These are phyloP conservation scores for Ophiocordyceps camponoti-floridani DNA, from an alignment of 2,329 filamentous ascomycete species.

Conservation along the genomic window DNA sequence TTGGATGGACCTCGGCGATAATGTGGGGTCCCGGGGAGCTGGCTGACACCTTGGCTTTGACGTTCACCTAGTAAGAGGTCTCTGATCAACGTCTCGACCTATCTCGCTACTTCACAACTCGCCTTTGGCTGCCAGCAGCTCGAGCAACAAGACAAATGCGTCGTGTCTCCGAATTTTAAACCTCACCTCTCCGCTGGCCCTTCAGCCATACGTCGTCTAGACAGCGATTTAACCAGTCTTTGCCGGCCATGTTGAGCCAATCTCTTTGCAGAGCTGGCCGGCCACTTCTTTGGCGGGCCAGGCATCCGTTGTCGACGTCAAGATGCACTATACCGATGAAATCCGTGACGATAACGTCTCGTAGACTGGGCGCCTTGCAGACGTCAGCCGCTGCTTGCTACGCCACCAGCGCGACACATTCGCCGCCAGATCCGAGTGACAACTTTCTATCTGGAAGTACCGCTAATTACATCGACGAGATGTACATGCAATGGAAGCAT, in stretches of 20 bases:
- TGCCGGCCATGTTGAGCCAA: conserved; percentile 52
- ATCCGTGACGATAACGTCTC: conserved; percentile 21
- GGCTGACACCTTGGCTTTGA: background rate
- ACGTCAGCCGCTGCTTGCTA: conserved; percentile 25
- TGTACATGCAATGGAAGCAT: conserved; percentile 96
- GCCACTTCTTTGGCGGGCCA: conserved; percentile 39
- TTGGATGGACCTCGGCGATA: too few relatives aligned
- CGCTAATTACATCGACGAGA: conserved; percentile 98
- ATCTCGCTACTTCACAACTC: background rate
- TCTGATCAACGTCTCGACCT: background rate
- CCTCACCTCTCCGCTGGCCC: background rate
- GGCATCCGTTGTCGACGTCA: conserved; percentile 22
- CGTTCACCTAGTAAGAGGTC: background rate
- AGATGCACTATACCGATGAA: conserved; percentile 24
- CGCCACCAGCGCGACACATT: conserved; percentile 33
- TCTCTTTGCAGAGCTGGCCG: conserved; percentile 47
- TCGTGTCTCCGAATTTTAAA: background rate
- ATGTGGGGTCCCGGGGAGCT: background rate
- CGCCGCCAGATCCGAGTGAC: conserved; percentile 64
- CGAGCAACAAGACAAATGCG: background rate
- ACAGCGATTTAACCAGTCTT: conserved; percentile 1
- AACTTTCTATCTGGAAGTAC: conserved; percentile 94
- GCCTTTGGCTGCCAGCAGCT: background rate
- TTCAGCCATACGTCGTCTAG: background rate
- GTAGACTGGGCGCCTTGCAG: conserved; percentile 23